Percentiles rank a stretch among this genome's conserved stretches.
Evolutionary conservation across 192 early-diverging fungal genomes (phyloP).

Genomic region (Backusella tarrabulga): DNA sequence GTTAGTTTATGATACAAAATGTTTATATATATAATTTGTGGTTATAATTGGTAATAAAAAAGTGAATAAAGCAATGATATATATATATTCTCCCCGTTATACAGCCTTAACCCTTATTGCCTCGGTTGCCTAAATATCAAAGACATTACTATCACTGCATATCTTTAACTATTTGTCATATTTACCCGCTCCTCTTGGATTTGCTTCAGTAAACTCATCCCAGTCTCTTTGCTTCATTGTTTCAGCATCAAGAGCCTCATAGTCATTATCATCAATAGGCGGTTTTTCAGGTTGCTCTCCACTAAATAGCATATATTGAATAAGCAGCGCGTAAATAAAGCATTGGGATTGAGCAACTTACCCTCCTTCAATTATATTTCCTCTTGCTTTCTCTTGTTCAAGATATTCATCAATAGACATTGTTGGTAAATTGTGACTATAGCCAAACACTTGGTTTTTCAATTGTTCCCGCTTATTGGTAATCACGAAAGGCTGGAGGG

Average conservation of each 20-base stretch:
- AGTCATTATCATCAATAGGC: conserved; percentile 77
- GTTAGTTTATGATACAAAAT: no score
- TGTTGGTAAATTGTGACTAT: conserved; percentile 86
- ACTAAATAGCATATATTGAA: conserved; percentile 7
- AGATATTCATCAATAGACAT: conserved; percentile 97
- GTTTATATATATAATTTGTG: no score
- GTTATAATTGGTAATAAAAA: no score
- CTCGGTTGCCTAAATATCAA: conserved; percentile 19
- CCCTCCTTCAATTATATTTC: conserved; percentile 88
- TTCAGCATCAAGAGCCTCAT: conserved; percentile 79
- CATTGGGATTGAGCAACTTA: conserved; percentile 23
- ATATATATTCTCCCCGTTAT: background rate
- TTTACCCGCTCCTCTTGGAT: conserved; percentile 73
- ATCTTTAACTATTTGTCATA: background rate
- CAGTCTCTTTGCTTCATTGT: conserved; percentile 81
- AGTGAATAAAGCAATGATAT: no score
- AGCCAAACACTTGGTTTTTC: conserved; percentile 75
- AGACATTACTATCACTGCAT: background rate
- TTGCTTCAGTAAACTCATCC: conserved; percentile 89
- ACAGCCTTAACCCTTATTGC: conserved; percentile 27
- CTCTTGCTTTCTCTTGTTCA: conserved; percentile 79
- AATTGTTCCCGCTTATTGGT: conserved; percentile 73
- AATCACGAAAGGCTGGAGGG: conserved; percentile 87
- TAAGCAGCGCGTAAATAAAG: background rate
- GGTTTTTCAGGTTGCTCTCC: conserved; percentile 68